Conservation (phyloP, 2,329 filamentous ascomycete genomes). For the Fusarium sp. region DNA sequence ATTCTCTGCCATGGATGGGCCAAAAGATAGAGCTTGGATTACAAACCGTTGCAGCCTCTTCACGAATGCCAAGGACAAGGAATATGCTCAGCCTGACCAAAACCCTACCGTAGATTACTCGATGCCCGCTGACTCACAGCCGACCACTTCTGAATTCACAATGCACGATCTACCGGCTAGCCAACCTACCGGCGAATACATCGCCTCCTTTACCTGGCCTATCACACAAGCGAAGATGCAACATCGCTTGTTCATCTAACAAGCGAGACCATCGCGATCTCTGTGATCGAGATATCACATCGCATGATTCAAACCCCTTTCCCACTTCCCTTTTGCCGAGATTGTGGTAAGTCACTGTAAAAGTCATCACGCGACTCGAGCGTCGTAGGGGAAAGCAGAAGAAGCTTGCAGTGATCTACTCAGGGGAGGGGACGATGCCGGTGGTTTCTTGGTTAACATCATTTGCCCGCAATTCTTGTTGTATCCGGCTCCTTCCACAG, state of each 20-base stretch:
- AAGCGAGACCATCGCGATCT: conserved; percentile 21
- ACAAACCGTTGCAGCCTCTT: neutral
- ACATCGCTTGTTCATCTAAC: neutral
- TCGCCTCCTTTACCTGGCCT: conserved; percentile 8
- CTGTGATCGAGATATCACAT: conserved; percentile 12
- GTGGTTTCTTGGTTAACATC: conserved; percentile 6
- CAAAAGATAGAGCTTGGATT: neutral
- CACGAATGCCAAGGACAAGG: conserved; percentile 2
- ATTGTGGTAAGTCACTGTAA: neutral
- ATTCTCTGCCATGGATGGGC: too few relatives aligned
- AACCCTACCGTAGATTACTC: conserved; percentile 17
- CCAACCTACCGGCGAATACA: conserved; percentile 17
- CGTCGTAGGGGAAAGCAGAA: neutral
- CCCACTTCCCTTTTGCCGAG: neutral
- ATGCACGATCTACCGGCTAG: conserved; percentile 21
- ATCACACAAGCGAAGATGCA: conserved; percentile 13
- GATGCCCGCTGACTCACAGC: neutral
- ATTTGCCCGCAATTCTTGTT: conserved; percentile 1
- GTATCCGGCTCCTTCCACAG: neutral
- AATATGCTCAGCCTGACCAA: conserved; percentile 1
- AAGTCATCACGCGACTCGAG: neutral
- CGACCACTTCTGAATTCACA: conserved; percentile 15
- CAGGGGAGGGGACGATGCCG: neutral
- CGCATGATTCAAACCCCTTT: conserved; percentile 9
- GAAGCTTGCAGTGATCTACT: neutral